These are phyloP conservation scores for Melaleuca alternifolia DNA, from an alignment of 345 rosid species.

Conservation along the genomic window DNA sequence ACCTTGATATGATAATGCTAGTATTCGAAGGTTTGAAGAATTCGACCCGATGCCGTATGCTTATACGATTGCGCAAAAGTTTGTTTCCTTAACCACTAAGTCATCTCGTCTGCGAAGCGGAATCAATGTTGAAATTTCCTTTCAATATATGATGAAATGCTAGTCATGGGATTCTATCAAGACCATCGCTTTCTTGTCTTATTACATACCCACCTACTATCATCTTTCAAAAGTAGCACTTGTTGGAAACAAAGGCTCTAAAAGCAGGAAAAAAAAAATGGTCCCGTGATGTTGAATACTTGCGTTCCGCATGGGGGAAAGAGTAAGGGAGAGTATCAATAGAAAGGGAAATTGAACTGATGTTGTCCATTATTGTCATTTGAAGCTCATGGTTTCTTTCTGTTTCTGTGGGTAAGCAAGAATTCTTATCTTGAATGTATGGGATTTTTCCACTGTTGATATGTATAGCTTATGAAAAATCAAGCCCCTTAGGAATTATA, in stretches of 20 bases:
- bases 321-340: not conserved
- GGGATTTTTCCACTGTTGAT: not conserved
- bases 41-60: too few relatives aligned
- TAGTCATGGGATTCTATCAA: not conserved
- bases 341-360: not conserved
- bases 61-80: not conserved
- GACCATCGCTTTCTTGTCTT: not conserved
- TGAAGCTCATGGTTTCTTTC: not conserved
- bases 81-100: not conserved
- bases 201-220: not conserved
- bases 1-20: not conserved
- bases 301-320: not conserved
- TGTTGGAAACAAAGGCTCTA: not conserved
- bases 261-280: not conserved
- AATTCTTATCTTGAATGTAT: not conserved
- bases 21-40: not conserved
- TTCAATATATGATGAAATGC: not conserved
- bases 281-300: not conserved
- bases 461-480: not conserved
- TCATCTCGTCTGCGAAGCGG: not conserved
- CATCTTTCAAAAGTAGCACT: not conserved
- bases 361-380: not conserved
- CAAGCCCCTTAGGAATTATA: not conserved
- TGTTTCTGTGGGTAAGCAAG: not conserved
- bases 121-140: not conserved